A percentile compares a stretch with the other conserved stretches of the same genome.
Evolutionary conservation across 2,329 filamentous ascomycete genomes (phyloP).

Genomic region (Botryotinia narcissicola): DNA sequence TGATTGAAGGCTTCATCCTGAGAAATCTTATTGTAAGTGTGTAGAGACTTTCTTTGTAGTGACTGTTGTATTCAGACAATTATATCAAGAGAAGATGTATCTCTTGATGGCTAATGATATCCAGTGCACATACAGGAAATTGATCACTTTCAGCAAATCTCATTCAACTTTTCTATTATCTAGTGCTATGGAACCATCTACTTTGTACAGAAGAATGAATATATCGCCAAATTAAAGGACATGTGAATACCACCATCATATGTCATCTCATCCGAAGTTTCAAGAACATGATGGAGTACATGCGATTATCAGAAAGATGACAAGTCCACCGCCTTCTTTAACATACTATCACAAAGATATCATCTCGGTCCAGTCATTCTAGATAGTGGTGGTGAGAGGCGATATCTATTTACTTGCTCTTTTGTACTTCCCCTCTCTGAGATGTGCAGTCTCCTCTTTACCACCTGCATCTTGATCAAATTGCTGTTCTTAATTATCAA

Average conservation of each 20-base stretch:
- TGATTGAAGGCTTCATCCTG: not conserved
- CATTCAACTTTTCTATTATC: too few species aligned
- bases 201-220: not conserved
- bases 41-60: not conserved
- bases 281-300: not conserved
- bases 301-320: not conserved
- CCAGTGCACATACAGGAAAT: too few species aligned
- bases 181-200: too few species aligned
- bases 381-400: not conserved
- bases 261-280: too few species aligned
- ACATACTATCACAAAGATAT: not conserved
- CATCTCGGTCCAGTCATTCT: too few species aligned
- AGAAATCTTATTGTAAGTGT: not conserved
- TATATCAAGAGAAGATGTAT: not conserved
- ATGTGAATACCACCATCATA: not conserved
- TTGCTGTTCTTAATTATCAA: too few species aligned
- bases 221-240: not conserved
- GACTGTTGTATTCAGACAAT: accelerated
- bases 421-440: not conserved
- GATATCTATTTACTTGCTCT: not conserved
- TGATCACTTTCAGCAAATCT: too few species aligned
- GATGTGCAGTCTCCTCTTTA: not conserved
- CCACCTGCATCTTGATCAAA: too few species aligned
- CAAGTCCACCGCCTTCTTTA: not conserved
- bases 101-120: not conserved